These are phyloP conservation scores for Dactylellina cionopaga DNA, from an alignment of 2,329 filamentous ascomycete genomes.

Conservation along the genomic window DNA sequence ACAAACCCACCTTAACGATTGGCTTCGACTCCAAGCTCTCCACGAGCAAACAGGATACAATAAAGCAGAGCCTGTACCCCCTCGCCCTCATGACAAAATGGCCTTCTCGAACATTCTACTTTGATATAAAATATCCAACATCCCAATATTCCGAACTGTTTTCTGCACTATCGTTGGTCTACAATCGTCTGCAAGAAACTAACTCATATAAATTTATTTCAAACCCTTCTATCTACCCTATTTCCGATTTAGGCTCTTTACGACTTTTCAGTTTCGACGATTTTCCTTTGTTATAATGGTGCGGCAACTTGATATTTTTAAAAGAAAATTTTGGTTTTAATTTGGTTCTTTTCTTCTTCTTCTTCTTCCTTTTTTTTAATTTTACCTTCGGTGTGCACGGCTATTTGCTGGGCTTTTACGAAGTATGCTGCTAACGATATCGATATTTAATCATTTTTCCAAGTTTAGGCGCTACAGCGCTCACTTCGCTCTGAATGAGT, in stretches of 20 bases:
- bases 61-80: background rate
- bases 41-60: slow-evolving; percentile 1
- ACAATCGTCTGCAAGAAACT: too few species aligned
- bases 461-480: too few species aligned
- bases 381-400: background rate
- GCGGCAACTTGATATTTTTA: too few species aligned
- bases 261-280: background rate
- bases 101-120: slow-evolving; percentile 29
- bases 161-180: too few species aligned
- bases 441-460: too few species aligned
- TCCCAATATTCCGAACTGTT: background rate
- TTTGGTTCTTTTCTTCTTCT: background rate
- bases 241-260: too few species aligned
- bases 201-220: too few species aligned
- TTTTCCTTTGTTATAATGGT: background rate
- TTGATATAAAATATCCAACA: background rate
- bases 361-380: background rate
- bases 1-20: slow-evolving; percentile 2
- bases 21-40: slow-evolving; percentile 6
- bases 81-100: slow-evolving; percentile 19
- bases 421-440: too few species aligned
- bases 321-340: too few species aligned
- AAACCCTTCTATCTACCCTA: too few species aligned
- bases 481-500: too few species aligned
- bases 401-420: too few species aligned